Evolutionary conservation across 768 basidiomycete species (phyloP), one percentile per base, ranked within the genome.

Genomic region (Lentinula guzmanii): DNA sequence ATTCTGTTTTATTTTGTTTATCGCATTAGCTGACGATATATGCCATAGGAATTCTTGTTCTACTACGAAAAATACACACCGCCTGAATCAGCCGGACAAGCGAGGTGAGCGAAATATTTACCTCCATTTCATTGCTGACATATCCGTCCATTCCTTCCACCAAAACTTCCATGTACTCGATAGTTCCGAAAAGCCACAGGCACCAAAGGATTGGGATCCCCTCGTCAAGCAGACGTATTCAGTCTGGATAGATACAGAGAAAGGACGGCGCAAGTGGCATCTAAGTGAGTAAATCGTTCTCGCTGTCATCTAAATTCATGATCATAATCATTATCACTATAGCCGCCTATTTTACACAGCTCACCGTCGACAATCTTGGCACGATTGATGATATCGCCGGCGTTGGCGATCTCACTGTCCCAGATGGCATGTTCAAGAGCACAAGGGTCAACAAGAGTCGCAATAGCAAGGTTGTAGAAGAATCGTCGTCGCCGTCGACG

Each of bases 171-270:
- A 39, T 13, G n/a, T 13, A 55, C 21, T 21, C 21, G 1, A 50
- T 18, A 33, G 56, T 7, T 42, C 76, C 41, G 79, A 83, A 62
- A 82, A 77, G 64, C 79, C 79, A 60, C 82, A 51, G 10, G 50
- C 85, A 15, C 81, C 82, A 1, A 76, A 81, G 55, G 82, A 82
- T 61, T 86, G 85, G 85, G 84, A 89, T 66, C 83, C 81, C 8
- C 77, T 91, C 46, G 86, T 92, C 59, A 92, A 92, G 70, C 91
- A 91, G 71, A 92, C 91, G 0, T 93, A 91, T 70, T 91, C 90
- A 0, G 90, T 89, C 42, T 90, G 85, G 85, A 83, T 87, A 35
- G 78, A 83, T 60, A 84, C 85, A 4, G 80, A 80, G 37, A 82
- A 80, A 65, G 86, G 89, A 45, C 77, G 77, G 60, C 80, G 86